A percentile compares a stretch with the other conserved stretches of the same genome.
Evolutionary conservation across 495 filamentous ascomycete species (phyloP).

Genomic region (Penicillium riverlandense): DNA sequence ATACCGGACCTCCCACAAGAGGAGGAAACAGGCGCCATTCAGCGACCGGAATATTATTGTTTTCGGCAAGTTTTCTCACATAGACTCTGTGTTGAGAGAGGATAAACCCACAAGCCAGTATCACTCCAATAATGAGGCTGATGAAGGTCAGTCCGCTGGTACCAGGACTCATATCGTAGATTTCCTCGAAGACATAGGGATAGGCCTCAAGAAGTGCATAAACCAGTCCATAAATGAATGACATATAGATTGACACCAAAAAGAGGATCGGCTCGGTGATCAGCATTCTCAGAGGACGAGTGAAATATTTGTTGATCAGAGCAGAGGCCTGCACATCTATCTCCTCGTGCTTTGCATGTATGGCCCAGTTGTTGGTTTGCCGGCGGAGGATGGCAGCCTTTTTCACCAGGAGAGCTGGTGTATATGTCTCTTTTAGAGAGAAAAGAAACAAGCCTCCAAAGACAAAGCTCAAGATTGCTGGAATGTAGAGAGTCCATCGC

Average conservation of each 20-base stretch:
- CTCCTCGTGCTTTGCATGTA: slow-evolving; percentile 43
- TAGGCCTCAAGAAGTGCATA: slow-evolving; percentile 40
- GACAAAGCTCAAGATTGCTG: slow-evolving; percentile 28
- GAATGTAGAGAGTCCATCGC: slow-evolving; percentile 42
- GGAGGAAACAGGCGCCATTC: slow-evolving; percentile 39
- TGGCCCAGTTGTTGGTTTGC: slow-evolving; percentile 36
- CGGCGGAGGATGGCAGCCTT: slow-evolving; percentile 35
- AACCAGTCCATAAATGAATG: slow-evolving; percentile 39
- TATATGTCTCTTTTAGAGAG: slow-evolving; percentile 33
- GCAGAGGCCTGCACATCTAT: slow-evolving; percentile 30
- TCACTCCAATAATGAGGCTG: slow-evolving; percentile 27
- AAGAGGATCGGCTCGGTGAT: slow-evolving; percentile 40
- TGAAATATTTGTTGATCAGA: slow-evolving; percentile 35
- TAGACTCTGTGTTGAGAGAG: slow-evolving; percentile 23
- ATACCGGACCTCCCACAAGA: slow-evolving; percentile 41
- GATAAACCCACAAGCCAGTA: slow-evolving; percentile 21
- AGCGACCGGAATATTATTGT: slow-evolving; percentile 24
- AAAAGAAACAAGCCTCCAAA: slow-evolving; percentile 18
- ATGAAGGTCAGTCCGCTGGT: slow-evolving; percentile 32
- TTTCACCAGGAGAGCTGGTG: slow-evolving; percentile 27
- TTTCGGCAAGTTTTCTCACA: slow-evolving; percentile 20
- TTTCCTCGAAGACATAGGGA: slow-evolving; percentile 30
- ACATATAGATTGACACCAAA: slow-evolving; percentile 38
- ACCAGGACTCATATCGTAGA: slow-evolving; percentile 29
- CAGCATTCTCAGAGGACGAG: slow-evolving; percentile 35